A percentile compares a stretch with the other conserved stretches of the same genome.
Conservation (phyloP, 257 asterid species). For the Paulownia fortunei region DNA sequence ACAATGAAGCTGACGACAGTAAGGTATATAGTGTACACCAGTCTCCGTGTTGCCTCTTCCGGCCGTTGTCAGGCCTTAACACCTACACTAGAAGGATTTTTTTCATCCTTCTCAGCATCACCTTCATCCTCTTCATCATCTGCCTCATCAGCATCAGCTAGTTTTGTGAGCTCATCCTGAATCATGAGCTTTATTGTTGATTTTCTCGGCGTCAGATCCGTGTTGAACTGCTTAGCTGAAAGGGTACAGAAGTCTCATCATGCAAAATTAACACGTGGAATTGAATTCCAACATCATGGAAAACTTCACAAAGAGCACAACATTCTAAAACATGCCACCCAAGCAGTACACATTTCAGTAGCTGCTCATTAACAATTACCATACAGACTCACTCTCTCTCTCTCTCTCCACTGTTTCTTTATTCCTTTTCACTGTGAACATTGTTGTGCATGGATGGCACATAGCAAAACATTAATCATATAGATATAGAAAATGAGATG, state of each 20-base stretch:
- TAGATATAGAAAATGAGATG: neutral
- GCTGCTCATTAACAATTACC: neutral
- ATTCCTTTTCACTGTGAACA: neutral
- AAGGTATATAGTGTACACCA: slow-evolving; percentile 32
- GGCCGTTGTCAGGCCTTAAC: slow-evolving; percentile 52
- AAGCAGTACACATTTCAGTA: neutral
- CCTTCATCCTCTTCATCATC: slow-evolving; percentile 68
- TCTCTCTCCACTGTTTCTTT: neutral
- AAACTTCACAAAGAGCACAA: neutral
- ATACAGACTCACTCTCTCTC: neutral
- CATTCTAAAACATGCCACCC: neutral
- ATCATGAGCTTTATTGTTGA: slow-evolving; percentile 66
- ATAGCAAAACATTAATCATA: neutral
- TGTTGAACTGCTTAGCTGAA: slow-evolving; percentile 65
- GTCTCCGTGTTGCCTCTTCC: slow-evolving; percentile 15
- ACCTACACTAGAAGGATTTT: slow-evolving; percentile 43
- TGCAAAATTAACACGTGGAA: neutral
- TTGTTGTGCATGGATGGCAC: neutral
- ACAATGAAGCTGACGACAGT: slow-evolving; percentile 4
- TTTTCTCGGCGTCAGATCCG: slow-evolving; percentile 60
- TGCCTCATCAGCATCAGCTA: slow-evolving; percentile 82
- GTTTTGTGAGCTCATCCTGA: slow-evolving; percentile 88
- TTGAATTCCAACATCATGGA: neutral
- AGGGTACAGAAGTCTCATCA: slow-evolving; percentile 7
- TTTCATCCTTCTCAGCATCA: slow-evolving; percentile 43